Evolutionary conservation across 2,329 filamentous ascomycete species (phyloP).

Genomic region (Teratosphaeria viscida): DNA sequence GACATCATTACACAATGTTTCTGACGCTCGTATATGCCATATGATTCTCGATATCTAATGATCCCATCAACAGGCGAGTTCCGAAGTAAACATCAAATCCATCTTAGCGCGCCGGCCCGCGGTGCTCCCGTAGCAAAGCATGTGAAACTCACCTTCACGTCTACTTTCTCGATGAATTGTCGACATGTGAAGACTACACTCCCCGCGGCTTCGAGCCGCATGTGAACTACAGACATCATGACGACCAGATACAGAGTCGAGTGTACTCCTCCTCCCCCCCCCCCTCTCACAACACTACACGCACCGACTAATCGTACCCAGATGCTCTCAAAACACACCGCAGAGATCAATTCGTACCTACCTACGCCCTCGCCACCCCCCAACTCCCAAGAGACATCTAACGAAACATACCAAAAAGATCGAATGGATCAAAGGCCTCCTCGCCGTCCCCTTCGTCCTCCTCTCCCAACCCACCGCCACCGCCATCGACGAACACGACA

Average conservation of each 20-base stretch:
- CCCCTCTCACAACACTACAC: not conserved
- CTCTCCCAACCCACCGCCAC: constrained; percentile 92
- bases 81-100: not conserved
- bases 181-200: not conserved
- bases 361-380: constrained; percentile 28
- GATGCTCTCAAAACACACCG: constrained; percentile 71
- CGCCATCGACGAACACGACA: constrained; percentile 64
- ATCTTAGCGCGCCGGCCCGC: not conserved
- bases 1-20: not conserved
- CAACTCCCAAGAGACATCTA: too few relatives aligned
- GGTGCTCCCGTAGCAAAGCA: not conserved
- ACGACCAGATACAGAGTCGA: constrained; percentile 31
- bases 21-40: not conserved
- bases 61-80: not conserved
- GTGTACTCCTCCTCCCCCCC: constrained; percentile 14
- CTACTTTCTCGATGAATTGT: not conserved
- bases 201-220: not conserved
- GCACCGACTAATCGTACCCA: constrained; percentile 21
- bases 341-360: constrained; percentile 67
- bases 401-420: constrained; percentile 10
- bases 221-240: constrained; percentile 14
- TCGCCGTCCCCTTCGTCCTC: constrained; percentile 92
- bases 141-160: not conserved
- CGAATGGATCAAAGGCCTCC: constrained; percentile 74
- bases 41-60: not conserved